Evolutionary conservation across 345 rosid genomes (phyloP).

Genomic region (Reutealis trisperma): DNA sequence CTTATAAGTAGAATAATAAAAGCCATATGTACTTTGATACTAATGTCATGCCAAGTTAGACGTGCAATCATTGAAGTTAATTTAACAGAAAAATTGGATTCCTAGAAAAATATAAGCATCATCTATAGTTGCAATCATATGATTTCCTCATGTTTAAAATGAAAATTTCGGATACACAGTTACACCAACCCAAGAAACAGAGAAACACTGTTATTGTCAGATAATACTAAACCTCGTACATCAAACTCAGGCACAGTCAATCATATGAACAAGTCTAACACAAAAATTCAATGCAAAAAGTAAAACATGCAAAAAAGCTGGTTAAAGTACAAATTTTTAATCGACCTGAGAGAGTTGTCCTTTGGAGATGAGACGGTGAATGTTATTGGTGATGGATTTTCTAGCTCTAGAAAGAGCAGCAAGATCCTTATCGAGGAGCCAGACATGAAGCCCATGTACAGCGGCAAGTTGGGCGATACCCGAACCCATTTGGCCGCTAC

Average conservation of each 20-base stretch:
- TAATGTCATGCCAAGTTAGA: not conserved
- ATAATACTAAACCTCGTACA: too few species aligned
- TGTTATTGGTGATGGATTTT: constrained; percentile 51
- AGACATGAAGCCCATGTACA: constrained; percentile 60
- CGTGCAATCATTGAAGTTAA: not conserved
- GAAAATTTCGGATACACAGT: too few species aligned
- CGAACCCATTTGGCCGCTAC: constrained; percentile 95
- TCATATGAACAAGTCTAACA: not conserved
- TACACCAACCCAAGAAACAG: too few species aligned
- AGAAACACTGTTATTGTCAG: too few species aligned
- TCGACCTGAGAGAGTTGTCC: constrained; percentile 58
- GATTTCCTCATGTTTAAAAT: too few species aligned
- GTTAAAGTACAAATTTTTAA: not conserved
- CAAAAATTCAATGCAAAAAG: not conserved
- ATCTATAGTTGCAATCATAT: not conserved
- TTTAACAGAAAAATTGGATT: not conserved
- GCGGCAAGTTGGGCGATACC: constrained; percentile 92
- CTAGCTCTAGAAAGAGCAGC: constrained; percentile 64
- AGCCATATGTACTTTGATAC: not conserved
- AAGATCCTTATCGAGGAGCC: constrained; percentile 63
- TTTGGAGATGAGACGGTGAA: constrained; percentile 70
- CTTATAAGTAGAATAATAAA: too few species aligned
- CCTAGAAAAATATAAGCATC: not conserved
- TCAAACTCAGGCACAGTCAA: too few species aligned
- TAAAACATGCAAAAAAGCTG: not conserved